Evolutionary conservation across 805 yeast genomes (phyloP).

Genomic region (Candida sanyiensis): DNA sequence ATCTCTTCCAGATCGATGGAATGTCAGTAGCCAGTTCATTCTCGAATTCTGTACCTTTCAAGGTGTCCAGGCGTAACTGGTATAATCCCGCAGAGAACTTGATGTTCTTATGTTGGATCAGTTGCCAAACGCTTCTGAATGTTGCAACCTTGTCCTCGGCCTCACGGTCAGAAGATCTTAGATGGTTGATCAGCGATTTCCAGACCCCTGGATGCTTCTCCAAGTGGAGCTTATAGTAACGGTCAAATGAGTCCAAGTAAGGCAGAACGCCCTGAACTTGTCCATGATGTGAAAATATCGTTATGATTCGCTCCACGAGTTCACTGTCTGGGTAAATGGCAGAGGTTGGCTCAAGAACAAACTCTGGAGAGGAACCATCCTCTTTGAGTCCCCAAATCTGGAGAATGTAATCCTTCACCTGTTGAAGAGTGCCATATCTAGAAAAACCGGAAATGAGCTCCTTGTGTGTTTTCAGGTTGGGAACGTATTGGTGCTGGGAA

Average conservation of each 20-base stretch:
- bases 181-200: constrained; percentile 14
- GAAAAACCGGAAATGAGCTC: constrained; percentile 22
- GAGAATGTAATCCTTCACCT: constrained; percentile 17
- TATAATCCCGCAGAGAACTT: constrained; percentile 12
- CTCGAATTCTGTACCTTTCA: constrained; percentile 7
- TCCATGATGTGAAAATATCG: constrained; percentile 17
- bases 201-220: constrained; percentile 11
- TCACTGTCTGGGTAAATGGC: constrained; percentile 20
- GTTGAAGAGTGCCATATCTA: constrained; percentile 14
- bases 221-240: constrained; percentile 12
- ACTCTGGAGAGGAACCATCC: constrained; percentile 5
- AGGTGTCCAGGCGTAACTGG: constrained; percentile 10
- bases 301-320: constrained; percentile 14
- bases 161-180: constrained; percentile 8
- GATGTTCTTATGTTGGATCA: constrained; percentile 12
- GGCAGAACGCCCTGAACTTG: constrained; percentile 10
- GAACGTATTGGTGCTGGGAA: constrained; percentile 5
- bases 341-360: constrained; percentile 9
- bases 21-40: constrained; percentile 14
- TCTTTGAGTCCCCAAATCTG: constrained; percentile 21
- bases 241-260: constrained; percentile 14
- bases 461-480: constrained; percentile 19
- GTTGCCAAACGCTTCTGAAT: constrained; percentile 16
- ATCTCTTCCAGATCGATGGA: constrained; percentile 9
- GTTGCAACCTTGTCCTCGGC: constrained; percentile 3